phyloP scores from a whole-genome alignment of 202 grass and related monocot genomes.

The Schoenoplectus tabernaemontani region DNA sequence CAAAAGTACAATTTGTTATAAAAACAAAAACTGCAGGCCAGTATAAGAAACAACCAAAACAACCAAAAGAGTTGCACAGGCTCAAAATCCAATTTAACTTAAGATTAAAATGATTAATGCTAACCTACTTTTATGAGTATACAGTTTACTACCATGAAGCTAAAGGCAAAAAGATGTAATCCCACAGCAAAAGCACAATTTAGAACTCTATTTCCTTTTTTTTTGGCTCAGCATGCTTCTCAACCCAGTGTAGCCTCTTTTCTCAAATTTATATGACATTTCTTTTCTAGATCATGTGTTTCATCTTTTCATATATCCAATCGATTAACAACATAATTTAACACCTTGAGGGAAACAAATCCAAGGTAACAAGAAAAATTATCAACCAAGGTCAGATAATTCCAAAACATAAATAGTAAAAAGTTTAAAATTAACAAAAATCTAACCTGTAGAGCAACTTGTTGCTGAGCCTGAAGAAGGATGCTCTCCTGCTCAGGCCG shows the following conservation, averaged over 20 bases:
- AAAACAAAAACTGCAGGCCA: not conserved
- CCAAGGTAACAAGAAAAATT: not conserved
- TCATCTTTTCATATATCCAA: too few relatives aligned
- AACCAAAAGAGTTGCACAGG: not conserved
- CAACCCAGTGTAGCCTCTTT: not conserved
- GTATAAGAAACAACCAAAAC: not conserved
- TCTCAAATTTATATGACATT: not conserved
- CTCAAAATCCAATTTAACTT: not conserved
- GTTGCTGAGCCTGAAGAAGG: slow-evolving; percentile 79
- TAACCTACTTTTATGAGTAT: not conserved
- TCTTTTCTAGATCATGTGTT: not conserved
- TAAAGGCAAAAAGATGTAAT: not conserved
- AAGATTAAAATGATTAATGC: not conserved
- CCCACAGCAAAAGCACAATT: not conserved
- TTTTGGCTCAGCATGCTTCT: not conserved
- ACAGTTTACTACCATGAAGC: not conserved
- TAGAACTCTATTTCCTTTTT: not conserved
- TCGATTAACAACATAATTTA: not conserved
- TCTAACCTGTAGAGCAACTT: slow-evolving; percentile 82
- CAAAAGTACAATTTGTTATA: slow-evolving; percentile 11
- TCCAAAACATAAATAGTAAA: not conserved
- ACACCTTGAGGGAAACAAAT: not conserved
- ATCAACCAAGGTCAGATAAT: not conserved
- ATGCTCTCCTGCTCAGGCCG: slow-evolving; percentile 87
- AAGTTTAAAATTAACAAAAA: not conserved